Base-by-base conservation (phyloP, 1,284 basidiomycete genomes). In the Trametes hirsuta region DNA sequence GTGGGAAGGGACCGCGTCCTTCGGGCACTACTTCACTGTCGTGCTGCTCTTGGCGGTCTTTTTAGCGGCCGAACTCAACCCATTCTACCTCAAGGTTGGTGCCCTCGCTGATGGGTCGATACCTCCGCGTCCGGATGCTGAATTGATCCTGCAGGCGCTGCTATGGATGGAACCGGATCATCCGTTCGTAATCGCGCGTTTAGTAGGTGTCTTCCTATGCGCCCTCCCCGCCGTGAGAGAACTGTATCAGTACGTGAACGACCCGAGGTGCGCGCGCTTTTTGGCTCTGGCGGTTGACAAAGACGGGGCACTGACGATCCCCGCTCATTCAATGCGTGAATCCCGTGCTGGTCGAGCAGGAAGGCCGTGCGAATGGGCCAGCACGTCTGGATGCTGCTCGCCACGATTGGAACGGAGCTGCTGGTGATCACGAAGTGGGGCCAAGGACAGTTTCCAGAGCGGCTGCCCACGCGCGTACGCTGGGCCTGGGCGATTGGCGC, bases 111-210 rank as follows among this genome's bases (percentile, higher is more conserved):
- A 56, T 52, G 49, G 58, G 53, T 14, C 51, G 58, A 47, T 44
- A 36, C 25, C 21, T 44, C 41, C 45, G 25, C 58, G 40, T 42
- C 25, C 59, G 53, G 61, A 67, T 50, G 57, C 47, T 47, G 45
- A 49, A 34, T 45, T 58, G 44, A 47, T 18, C 21, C 22, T 41
- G 21, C 70, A 90, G 87, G 83, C 82, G 52, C 76, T 94, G 59
- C 78, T 94, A 40, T 94, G 92, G 91, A 90, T 94, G 85, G 90
- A 93, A 68, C 92, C 92, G 34, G 88, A 92, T 70, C 91, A 93
- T 72, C 91, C 90, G 8, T 85, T 94, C 62, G 82, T 94, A 44
- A 90, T 93, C 56, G 76, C 84, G 60, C 83, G 91, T 35, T 80
- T 94, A 11, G 85, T 84, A 6, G 84, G 85, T 54, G 85, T 93